Conservation (phyloP, 2,329 filamentous ascomycete genomes). For the Hypomyces perniciosus region DNA sequence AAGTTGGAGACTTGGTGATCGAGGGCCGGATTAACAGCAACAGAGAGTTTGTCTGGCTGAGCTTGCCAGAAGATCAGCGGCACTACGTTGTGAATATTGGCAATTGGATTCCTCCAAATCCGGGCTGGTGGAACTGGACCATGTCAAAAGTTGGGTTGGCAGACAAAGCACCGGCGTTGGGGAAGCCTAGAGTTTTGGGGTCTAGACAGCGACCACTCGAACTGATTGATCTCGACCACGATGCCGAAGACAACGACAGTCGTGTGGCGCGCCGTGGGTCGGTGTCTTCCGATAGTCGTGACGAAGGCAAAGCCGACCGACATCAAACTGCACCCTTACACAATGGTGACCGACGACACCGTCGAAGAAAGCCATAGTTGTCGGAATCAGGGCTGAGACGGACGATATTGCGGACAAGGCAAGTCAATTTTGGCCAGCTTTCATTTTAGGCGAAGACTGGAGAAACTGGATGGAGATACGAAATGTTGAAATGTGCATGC, state of each 20-base stretch:
- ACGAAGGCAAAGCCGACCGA: background rate
- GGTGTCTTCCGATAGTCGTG: too few species aligned
- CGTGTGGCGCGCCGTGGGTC: slow-evolving; percentile 30
- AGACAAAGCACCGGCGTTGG: slow-evolving; percentile 14
- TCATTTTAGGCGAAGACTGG: too few species aligned
- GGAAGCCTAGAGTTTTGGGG: slow-evolving; percentile 23
- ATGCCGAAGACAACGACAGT: slow-evolving; percentile 7
- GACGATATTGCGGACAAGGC: too few species aligned
- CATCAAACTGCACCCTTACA: too few species aligned
- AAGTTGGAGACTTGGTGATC: slow-evolving; percentile 33
- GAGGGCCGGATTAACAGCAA: slow-evolving; percentile 35
- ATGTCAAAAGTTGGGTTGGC: slow-evolving; percentile 23
- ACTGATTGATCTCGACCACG: background rate
- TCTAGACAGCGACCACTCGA: slow-evolving; percentile 14
- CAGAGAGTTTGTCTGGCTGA: slow-evolving; percentile 32
- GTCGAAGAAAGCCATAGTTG: too few species aligned
- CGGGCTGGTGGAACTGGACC: slow-evolving; percentile 22
- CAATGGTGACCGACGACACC: too few species aligned
- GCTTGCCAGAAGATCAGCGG: slow-evolving; percentile 29
- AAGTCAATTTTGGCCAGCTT: too few species aligned
- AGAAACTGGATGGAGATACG: too few species aligned
- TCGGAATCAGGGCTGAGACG: too few species aligned
- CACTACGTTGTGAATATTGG: slow-evolving; percentile 28
- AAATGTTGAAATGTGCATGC: too few species aligned
- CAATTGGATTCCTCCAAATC: slow-evolving; percentile 26